phyloP scores from a whole-genome alignment of 2,329 filamentous ascomycete genomes.

The Rhynchosporium graminicola region DNA sequence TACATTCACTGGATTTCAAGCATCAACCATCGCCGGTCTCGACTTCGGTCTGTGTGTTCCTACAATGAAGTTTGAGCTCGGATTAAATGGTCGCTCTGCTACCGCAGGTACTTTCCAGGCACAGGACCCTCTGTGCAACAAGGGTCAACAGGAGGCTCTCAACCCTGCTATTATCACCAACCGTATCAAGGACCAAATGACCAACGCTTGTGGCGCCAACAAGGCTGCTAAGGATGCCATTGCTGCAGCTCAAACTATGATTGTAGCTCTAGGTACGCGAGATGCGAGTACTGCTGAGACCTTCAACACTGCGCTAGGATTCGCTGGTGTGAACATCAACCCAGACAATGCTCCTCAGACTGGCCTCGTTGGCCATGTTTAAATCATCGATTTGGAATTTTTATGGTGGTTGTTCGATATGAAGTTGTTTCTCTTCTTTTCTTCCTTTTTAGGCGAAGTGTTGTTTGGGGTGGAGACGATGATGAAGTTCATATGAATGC shows the following conservation, averaged over 20 bases:
- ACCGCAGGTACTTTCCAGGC: conserved; percentile 69
- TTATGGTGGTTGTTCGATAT: neutral
- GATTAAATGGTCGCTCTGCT: conserved; percentile 51
- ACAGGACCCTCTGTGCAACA: conserved; percentile 59
- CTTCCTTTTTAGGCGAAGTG: neutral
- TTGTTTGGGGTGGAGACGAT: neutral
- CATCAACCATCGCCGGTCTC: conserved; percentile 38
- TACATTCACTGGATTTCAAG: conserved; percentile 24
- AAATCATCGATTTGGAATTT: conserved; percentile 5
- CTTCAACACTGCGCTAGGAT: conserved; percentile 45
- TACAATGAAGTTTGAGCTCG: conserved; percentile 57
- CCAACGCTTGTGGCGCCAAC: conserved; percentile 65
- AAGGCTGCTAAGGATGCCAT: conserved; percentile 58
- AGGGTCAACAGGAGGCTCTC: conserved; percentile 65
- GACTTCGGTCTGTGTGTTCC: conserved; percentile 54
- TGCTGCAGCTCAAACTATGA: conserved; percentile 52
- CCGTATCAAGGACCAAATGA: conserved; percentile 68
- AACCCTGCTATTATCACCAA: conserved; percentile 76
- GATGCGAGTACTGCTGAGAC: conserved; percentile 51
- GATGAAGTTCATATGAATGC: conserved; percentile 1
- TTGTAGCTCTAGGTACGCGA: conserved; percentile 51
- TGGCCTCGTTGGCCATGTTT: conserved; percentile 37
- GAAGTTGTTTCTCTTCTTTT: neutral
- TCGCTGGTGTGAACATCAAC: conserved; percentile 38
- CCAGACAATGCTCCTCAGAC: conserved; percentile 38